These are phyloP conservation scores for Emergomyces orientalis DNA, from an alignment of 2,329 filamentous ascomycete species.

Conservation along the genomic window DNA sequence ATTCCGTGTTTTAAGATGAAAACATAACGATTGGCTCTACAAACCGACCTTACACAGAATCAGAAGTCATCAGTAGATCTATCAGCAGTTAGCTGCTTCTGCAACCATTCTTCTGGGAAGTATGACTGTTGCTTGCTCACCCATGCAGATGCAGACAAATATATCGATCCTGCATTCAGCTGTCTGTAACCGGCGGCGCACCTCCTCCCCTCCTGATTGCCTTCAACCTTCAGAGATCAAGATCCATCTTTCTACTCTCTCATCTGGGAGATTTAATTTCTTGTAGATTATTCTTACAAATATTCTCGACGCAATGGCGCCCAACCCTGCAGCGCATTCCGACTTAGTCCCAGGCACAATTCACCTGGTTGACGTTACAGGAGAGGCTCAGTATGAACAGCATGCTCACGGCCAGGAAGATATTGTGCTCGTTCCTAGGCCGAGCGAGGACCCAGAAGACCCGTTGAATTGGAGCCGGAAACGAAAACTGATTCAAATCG, in stretches of 20 bases:
- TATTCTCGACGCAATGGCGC: slow-evolving; percentile 3
- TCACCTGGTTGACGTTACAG: slow-evolving; percentile 14
- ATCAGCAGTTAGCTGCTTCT: neutral
- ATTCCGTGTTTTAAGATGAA: neutral
- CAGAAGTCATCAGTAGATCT: too few species aligned
- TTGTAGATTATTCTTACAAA: neutral
- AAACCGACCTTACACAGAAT: neutral
- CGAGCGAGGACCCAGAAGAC: slow-evolving; percentile 31
- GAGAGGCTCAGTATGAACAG: neutral
- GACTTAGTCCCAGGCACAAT: slow-evolving; percentile 16
- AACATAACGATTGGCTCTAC: neutral
- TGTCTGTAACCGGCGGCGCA: neutral
- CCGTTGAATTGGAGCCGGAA: slow-evolving; percentile 31
- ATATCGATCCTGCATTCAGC: neutral
- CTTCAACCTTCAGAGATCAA: neutral
- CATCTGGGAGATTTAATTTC: neutral
- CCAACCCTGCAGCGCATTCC: slow-evolving; percentile 1
- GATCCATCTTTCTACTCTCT: neutral
- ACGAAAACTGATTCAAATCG: slow-evolving; percentile 26
- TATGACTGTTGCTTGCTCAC: neutral
- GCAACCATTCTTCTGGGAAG: neutral
- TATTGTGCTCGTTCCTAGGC: slow-evolving; percentile 17
- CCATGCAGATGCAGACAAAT: neutral
- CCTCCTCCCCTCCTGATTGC: neutral
- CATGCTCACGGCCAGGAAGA: slow-evolving; percentile 8